A percentile compares a stretch with the other conserved stretches of the same genome.
These are phyloP conservation scores for Neofusicoccum laricinum DNA, from an alignment of 2,329 filamentous ascomycete species.

Conservation along the genomic window DNA sequence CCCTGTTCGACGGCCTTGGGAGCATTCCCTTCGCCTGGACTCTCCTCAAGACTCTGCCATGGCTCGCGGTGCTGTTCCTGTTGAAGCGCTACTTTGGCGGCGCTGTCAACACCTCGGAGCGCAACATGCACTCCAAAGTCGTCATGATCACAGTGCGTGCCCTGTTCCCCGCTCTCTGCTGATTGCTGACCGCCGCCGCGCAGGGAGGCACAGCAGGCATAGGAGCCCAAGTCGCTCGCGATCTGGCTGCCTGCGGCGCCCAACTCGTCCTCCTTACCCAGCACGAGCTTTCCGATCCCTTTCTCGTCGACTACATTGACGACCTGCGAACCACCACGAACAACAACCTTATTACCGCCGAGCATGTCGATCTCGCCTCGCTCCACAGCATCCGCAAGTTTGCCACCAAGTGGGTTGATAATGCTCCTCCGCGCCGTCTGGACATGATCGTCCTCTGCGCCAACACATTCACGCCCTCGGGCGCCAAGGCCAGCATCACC, in stretches of 20 bases:
- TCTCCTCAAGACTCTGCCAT: slow-evolving; percentile 52
- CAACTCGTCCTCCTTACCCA: slow-evolving; percentile 89
- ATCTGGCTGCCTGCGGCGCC: slow-evolving; percentile 77
- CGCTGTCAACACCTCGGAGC: slow-evolving; percentile 68
- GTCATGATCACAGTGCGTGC: slow-evolving; percentile 76
- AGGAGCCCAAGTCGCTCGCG: slow-evolving; percentile 71
- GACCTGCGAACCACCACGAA: slow-evolving; percentile 73
- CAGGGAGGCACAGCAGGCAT: slow-evolving; percentile 89
- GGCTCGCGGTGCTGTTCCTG: slow-evolving; percentile 51
- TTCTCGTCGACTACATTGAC: slow-evolving; percentile 88
- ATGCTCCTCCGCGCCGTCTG: slow-evolving; percentile 79
- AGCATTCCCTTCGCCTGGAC: slow-evolving; percentile 54
- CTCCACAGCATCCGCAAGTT: slow-evolving; percentile 90
- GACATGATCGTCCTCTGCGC: slow-evolving; percentile 91
- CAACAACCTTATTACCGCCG: slow-evolving; percentile 90
- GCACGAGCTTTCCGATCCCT: slow-evolving; percentile 75
- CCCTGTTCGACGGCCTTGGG: slow-evolving; percentile 52
- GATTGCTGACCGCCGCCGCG: slow-evolving; percentile 20
- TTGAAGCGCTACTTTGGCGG: slow-evolving; percentile 79
- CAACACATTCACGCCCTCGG: slow-evolving; percentile 70
- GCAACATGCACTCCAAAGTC: slow-evolving; percentile 89
- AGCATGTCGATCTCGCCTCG: slow-evolving; percentile 85
- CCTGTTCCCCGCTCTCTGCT: neutral
- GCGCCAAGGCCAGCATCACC: slow-evolving; percentile 59
- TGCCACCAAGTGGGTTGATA: slow-evolving; percentile 97